Evolutionary conservation across 768 basidiomycete genomes (phyloP).

Genomic region (Tulasnella sp.): DNA sequence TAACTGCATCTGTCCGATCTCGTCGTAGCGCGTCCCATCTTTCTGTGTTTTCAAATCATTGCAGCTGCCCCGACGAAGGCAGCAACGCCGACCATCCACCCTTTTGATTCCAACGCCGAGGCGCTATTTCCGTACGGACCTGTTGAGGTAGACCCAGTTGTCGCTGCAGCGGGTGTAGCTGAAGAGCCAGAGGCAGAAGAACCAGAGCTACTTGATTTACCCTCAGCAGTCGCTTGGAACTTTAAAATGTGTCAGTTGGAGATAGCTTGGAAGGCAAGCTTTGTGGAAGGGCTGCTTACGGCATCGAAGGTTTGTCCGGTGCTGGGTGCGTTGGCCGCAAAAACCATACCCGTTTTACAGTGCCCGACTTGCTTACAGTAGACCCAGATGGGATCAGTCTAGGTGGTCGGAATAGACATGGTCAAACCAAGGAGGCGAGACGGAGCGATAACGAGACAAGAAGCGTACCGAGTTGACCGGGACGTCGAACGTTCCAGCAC

Average conservation of each 20-base stretch:
- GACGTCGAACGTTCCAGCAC: conserved; percentile 2
- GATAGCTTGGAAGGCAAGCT: not conserved
- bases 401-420: not conserved
- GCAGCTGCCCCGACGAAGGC: not conserved
- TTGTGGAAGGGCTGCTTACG: not conserved
- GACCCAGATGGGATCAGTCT: conserved; percentile 53
- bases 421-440: not conserved
- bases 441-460: not conserved
- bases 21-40: not conserved
- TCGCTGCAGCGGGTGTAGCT: not conserved
- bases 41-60: not conserved
- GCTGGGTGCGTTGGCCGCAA: conserved; percentile 26
- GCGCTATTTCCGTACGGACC: not conserved
- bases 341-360: conserved; percentile 29
- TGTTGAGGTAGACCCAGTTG: not conserved
- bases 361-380: conserved; percentile 36
- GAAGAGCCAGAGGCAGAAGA: not conserved
- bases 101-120: not conserved
- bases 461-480: conserved; percentile 21
- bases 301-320: conserved; percentile 27
- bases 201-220: not conserved
- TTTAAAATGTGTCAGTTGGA: not conserved
- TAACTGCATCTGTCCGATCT: not conserved
- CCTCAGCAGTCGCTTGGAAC: conserved; percentile 6
- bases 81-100: not conserved